These are phyloP conservation scores for Russula sp. DNA, from an alignment of 768 basidiomycete species.

Conservation along the genomic window DNA sequence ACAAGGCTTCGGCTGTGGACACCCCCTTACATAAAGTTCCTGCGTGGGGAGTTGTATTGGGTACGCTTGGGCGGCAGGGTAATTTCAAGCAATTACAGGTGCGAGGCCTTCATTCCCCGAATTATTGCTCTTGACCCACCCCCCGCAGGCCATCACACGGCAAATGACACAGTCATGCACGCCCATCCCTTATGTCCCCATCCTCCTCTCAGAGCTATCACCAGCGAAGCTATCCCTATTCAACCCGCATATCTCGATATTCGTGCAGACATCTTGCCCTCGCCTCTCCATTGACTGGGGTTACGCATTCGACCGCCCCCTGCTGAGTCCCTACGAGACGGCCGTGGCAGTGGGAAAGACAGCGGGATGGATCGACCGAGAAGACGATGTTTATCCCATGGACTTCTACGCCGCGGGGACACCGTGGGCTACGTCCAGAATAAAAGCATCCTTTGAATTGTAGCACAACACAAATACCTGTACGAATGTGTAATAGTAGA, in stretches of 20 bases:
- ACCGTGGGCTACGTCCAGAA: conserved; percentile 66
- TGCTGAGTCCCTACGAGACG: conserved; percentile 91
- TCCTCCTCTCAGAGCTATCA: conserved; percentile 94
- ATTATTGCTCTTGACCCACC: not conserved
- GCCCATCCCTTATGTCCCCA: conserved; percentile 74
- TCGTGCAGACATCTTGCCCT: conserved; percentile 96
- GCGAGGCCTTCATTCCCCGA: not conserved
- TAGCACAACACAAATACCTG: conserved; percentile 5
- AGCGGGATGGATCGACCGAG: conserved; percentile 56
- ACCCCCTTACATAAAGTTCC: conserved; percentile 27
- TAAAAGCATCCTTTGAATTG: conserved; percentile 28
- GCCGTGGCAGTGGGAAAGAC: conserved; percentile 73
- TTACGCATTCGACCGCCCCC: conserved; percentile 84
- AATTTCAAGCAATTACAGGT: conserved; percentile 85
- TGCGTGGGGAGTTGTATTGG: conserved; percentile 88
- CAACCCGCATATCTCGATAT: conserved; percentile 72
- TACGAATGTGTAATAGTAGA: not conserved
- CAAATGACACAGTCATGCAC: conserved; percentile 53
- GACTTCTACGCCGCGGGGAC: conserved; percentile 87
- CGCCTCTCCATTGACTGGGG: conserved; percentile 98
- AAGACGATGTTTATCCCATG: conserved; percentile 75
- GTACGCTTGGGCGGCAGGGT: conserved; percentile 92
- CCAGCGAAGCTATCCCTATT: conserved; percentile 89
- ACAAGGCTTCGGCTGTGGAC: conserved; percentile 9
- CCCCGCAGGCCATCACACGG: conserved; percentile 58